Base-by-base conservation (phyloP, 139 green algal species). In the Chlorella sp. region DNA sequence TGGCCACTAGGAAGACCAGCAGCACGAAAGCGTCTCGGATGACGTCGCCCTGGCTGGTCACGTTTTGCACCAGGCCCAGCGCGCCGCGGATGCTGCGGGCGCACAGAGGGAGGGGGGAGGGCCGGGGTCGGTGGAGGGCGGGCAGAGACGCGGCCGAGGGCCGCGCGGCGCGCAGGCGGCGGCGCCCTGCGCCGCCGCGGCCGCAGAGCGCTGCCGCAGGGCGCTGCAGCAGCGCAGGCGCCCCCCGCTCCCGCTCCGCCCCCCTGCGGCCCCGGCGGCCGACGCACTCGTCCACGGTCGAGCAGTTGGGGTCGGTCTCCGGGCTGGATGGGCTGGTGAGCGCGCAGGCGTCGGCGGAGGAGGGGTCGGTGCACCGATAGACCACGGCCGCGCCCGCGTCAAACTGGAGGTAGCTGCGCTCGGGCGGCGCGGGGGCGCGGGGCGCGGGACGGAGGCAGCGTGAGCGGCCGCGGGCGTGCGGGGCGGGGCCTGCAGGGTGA, bases 361-460 rank as follows among this genome's bases (percentile, higher is more conserved):
- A n/a, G 15, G 65, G 62, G 45, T 77, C 68, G 25, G 59, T 77
- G 43, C 79, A 84, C 8, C 27, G 50, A 67, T 77, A 85, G 5
- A 73, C 25, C 59, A 53, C 59, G 46, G 25, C 31, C 43, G 38
- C 55, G 41, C 82, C 65, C 8, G 71, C 73, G 38, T 79, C 56
- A 27, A 81, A 74, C 60, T 81, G 60, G 41, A 87, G 70, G 43
- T 71, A 73, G n/a, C n/a, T n/a, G n/a, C n/a, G n/a, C n/a, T n/a
- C n/a, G n/a, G n/a, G n/a, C n/a, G n/a, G n/a, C n/a, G n/a, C n/a
- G n/a, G n/a, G n/a, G n/a, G n/a, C n/a, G n/a, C n/a, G n/a, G n/a
- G n/a, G n/a, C n/a, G n/a, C n/a, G n/a, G n/a, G n/a, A n/a, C n/a
- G n/a, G n/a, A n/a, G n/a, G n/a, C n/a, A n/a, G n/a, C n/a, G n/a